Evolutionary conservation across 345 rosid genomes (phyloP).

Genomic region (Sisymbrium irio): DNA sequence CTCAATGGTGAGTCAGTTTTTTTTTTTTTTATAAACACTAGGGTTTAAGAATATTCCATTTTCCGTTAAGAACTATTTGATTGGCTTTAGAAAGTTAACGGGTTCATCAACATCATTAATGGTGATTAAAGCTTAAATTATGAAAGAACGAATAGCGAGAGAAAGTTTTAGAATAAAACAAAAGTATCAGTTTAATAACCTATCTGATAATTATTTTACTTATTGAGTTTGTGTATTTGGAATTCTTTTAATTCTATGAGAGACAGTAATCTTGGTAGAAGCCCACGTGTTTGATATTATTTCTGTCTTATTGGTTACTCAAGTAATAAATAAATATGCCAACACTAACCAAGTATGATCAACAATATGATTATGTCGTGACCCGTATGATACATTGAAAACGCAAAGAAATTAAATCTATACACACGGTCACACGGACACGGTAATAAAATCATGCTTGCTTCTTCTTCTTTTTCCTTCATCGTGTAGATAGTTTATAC

Average conservation of each 20-base stretch:
- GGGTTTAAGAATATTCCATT: background rate
- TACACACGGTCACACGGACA: background rate
- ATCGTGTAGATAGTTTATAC: background rate
- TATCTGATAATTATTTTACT: conserved; percentile 6
- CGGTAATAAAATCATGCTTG: background rate
- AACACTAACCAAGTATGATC: conserved; percentile 12
- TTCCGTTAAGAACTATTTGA: conserved; percentile 1
- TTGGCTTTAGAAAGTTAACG: conserved; percentile 18
- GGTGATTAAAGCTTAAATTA: conserved; percentile 10
- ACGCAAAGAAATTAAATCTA: background rate
- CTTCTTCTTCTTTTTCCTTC: background rate
- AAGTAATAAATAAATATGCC: background rate
- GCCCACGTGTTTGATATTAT: conserved; percentile 17
- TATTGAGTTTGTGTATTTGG: conserved; percentile 3
- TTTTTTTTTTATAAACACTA: background rate
- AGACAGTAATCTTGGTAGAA: conserved; percentile 21
- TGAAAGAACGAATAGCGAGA: conserved; percentile 29
- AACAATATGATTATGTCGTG: conserved; percentile 33
- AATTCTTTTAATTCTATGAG: background rate
- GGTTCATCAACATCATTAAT: background rate
- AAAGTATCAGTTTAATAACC: conserved; percentile 14
- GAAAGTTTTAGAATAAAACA: conserved; percentile 25
- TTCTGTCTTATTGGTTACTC: conserved; percentile 20
- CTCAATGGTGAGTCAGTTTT: conserved; percentile 1
- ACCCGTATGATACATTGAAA: background rate